These are phyloP conservation scores for Penicillium ucsense DNA, from an alignment of 495 filamentous ascomycete species.

Conservation along the genomic window DNA sequence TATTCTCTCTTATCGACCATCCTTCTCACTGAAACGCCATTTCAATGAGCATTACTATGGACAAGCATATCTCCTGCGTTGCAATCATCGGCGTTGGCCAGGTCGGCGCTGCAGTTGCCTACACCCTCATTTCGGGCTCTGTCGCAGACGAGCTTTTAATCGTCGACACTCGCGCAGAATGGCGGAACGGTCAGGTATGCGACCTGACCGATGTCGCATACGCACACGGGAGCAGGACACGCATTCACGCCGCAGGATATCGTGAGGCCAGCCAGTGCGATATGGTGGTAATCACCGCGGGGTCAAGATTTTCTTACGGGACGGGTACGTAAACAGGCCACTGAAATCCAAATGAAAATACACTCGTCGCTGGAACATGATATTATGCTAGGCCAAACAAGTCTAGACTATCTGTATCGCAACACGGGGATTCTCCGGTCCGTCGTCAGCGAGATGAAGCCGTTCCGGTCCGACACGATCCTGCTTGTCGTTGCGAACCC, in stretches of 20 bases:
- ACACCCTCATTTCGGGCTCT: constrained; percentile 30
- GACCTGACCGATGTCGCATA: constrained; percentile 37
- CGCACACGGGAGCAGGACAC: constrained; percentile 14
- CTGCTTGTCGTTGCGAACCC: constrained; percentile 38
- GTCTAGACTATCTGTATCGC: constrained; percentile 27
- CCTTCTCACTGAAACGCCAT: neutral
- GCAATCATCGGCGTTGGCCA: constrained; percentile 23
- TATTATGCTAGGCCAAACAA: constrained; percentile 25
- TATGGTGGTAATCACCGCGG: constrained; percentile 37
- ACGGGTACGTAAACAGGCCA: constrained; percentile 2
- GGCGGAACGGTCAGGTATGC: constrained; percentile 32
- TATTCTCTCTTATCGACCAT: too few species aligned
- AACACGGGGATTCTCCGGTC: constrained; percentile 30
- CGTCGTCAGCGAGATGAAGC: constrained; percentile 25
- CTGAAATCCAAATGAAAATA: constrained; percentile 2
- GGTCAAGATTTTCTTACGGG: constrained; percentile 26
- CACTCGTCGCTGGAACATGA: neutral
- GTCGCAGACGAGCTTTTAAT: constrained; percentile 31
- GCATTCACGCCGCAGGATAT: constrained; percentile 24
- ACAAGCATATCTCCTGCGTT: constrained; percentile 2
- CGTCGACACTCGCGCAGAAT: constrained; percentile 28
- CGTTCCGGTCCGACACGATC: constrained; percentile 26
- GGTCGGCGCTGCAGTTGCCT: constrained; percentile 35
- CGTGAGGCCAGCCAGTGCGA: constrained; percentile 34
- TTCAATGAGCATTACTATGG: too few species aligned